A percentile compares a stretch with the other conserved stretches of the same genome.
Evolutionary conservation across 2,329 filamentous ascomycete genomes (phyloP).

Genomic region (Colletotrichum acutatum): DNA sequence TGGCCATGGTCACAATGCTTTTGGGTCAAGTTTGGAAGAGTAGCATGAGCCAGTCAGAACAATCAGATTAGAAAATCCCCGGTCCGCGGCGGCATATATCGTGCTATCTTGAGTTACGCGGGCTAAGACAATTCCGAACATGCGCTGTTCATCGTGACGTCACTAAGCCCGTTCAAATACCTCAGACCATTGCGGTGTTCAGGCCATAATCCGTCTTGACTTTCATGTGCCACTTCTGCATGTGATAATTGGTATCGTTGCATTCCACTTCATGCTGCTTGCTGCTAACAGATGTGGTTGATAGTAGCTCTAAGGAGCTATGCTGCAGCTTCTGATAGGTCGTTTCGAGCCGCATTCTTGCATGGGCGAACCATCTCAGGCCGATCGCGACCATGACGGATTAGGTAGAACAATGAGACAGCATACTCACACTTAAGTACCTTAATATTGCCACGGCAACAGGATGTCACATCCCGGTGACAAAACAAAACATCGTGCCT

Average conservation of each 20-base stretch:
- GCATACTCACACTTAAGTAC: not conserved
- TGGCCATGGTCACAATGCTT: not conserved
- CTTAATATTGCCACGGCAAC: not conserved
- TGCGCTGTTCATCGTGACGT: conserved; percentile 29
- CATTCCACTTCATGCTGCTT: not conserved
- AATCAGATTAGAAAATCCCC: not conserved
- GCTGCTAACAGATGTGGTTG: not conserved
- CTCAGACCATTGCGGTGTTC: not conserved
- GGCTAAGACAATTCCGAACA: not conserved
- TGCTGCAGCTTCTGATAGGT: not conserved
- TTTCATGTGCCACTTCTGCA: not conserved
- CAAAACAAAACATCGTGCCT: not conserved
- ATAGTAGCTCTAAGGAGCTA: not conserved
- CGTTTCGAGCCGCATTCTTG: not conserved
- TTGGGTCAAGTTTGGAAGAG: not conserved
- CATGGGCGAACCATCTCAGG: not conserved
- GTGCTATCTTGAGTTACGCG: not conserved
- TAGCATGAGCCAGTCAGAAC: not conserved
- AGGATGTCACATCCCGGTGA: not conserved
- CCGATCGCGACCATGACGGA: not conserved
- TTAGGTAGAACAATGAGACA: not conserved
- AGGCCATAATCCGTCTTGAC: not conserved
- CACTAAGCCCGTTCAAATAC: not conserved
- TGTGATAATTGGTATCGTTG: not conserved
- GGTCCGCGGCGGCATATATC: not conserved